These are phyloP conservation scores for Ustilago curta DNA, from an alignment of 1,284 basidiomycete genomes.

Conservation along the genomic window DNA sequence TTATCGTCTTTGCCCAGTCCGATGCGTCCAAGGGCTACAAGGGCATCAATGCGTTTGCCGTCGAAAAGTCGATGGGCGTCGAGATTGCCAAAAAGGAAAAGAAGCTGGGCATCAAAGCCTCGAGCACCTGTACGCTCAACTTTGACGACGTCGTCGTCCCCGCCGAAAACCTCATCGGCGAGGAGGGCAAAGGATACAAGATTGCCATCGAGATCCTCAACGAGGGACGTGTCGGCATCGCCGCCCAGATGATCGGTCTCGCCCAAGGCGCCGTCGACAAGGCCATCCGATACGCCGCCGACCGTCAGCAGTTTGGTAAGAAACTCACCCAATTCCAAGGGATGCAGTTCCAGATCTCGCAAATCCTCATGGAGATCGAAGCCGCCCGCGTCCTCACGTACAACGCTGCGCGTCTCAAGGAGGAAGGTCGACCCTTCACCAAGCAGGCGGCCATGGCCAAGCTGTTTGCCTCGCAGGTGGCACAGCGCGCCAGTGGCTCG, in stretches of 20 bases:
- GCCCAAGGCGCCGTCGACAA: conserved; percentile 97
- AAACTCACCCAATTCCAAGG: conserved; percentile 87
- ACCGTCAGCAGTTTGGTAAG: conserved; percentile 93
- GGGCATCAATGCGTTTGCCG: conserved; percentile 97
- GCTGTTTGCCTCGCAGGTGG: conserved; percentile 87
- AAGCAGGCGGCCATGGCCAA: conserved; percentile 95
- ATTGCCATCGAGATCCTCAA: conserved; percentile 95
- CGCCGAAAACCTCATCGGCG: conserved; percentile 91
- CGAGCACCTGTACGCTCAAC: conserved; percentile 94
- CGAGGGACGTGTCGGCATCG: conserved; percentile 97
- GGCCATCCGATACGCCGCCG: conserved; percentile 89
- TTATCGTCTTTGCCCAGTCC: conserved; percentile 89
- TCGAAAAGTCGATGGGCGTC: conserved; percentile 95
- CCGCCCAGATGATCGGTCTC: conserved; percentile 84
- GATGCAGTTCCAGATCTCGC: conserved; percentile 93
- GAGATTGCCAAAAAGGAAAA: conserved; percentile 99
- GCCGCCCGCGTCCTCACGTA: conserved; percentile 92
- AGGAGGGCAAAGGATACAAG: conserved; percentile 95
- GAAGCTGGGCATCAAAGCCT: conserved; percentile 95
- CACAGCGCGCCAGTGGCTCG: conserved; percentile 84
- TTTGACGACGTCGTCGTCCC: conserved; percentile 96
- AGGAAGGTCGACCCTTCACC: conserved; percentile 90
- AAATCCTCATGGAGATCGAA: conserved; percentile 87
- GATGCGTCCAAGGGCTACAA: conserved; percentile 97
- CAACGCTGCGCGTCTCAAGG: conserved; percentile 92